Conservation (phyloP, 2,329 filamentous ascomycete species). For the Exophiala alcalophila region DNA sequence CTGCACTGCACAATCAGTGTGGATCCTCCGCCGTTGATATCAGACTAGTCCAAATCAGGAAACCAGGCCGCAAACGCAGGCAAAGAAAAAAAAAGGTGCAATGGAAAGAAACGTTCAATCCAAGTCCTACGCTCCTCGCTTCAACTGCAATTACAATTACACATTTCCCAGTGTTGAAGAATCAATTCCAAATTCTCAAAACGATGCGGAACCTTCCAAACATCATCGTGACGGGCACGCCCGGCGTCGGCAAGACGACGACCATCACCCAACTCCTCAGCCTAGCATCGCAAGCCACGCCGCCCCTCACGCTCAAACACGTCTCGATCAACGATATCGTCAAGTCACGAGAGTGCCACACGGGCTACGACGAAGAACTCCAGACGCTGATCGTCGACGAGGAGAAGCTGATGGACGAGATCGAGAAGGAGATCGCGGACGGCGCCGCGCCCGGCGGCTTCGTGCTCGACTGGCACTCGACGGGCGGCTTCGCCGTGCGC, state of each 20-base stretch:
- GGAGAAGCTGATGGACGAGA: constrained; percentile 88
- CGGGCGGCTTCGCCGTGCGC: constrained; percentile 86
- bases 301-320: constrained; percentile 74
- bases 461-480: constrained; percentile 97
- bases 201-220: constrained; percentile 58
- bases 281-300: constrained; percentile 36
- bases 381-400: constrained; percentile 94
- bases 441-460: constrained; percentile 62
- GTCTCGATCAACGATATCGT: constrained; percentile 87
- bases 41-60: too few species aligned
- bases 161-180: too few species aligned
- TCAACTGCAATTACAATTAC: too few species aligned
- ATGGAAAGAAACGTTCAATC: too few species aligned
- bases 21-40: too few species aligned
- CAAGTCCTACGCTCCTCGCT: too few species aligned
- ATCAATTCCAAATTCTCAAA: too few species aligned
- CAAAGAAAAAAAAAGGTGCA: too few species aligned
- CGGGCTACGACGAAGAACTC: constrained; percentile 80
- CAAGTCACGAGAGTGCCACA: constrained; percentile 82
- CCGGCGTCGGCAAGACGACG: constrained; percentile 92
- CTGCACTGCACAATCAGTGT: too few species aligned
- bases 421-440: constrained; percentile 72
- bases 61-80: too few species aligned
- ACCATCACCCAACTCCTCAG: constrained; percentile 70
- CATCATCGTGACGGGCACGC: constrained; percentile 92